A percentile compares a stretch with the other conserved stretches of the same genome.
Evolutionary conservation across 106 monocot species (phyloP).

Genomic region (Apostasia ramifera): DNA sequence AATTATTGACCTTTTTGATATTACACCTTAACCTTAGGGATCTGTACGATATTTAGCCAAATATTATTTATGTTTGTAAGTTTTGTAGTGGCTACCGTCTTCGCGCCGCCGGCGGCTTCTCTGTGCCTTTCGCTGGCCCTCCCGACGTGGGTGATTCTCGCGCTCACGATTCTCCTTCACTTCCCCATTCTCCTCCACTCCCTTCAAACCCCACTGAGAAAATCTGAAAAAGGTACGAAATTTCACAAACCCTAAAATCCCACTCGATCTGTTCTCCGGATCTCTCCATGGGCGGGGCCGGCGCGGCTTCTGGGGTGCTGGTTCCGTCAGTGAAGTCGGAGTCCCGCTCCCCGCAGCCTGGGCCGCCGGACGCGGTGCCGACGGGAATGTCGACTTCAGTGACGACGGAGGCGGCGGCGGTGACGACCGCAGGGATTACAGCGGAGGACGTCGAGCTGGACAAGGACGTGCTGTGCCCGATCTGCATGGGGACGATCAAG

Average conservation of each 20-base stretch:
- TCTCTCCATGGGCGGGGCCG: constrained; percentile 1
- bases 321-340: constrained; percentile 34
- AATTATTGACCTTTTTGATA: too few species aligned
- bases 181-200: not conserved
- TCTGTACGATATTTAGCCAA: too few species aligned
- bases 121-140: not conserved
- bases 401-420: constrained; percentile 17
- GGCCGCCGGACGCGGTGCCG: constrained; percentile 2
- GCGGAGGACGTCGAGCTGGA: constrained; percentile 18
- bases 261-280: too few species aligned
- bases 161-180: not conserved
- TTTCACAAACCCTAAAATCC: not conserved
- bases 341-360: constrained; percentile 6
- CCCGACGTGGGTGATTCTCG: not conserved
- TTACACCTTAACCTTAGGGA: too few species aligned
- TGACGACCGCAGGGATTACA: constrained; percentile 4
- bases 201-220: not conserved
- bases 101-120: too few species aligned
- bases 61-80: too few species aligned
- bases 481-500: constrained; percentile 90
- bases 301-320: constrained; percentile 29
- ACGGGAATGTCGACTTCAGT: constrained; percentile 1
- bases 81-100: too few species aligned
- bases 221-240: not conserved
- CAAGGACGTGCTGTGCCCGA: constrained; percentile 84